Evolutionary conservation across 768 basidiomycete genomes (phyloP), one percentile per base, ranked within the genome.

Genomic region (Xerocomellus chrysenteron): DNA sequence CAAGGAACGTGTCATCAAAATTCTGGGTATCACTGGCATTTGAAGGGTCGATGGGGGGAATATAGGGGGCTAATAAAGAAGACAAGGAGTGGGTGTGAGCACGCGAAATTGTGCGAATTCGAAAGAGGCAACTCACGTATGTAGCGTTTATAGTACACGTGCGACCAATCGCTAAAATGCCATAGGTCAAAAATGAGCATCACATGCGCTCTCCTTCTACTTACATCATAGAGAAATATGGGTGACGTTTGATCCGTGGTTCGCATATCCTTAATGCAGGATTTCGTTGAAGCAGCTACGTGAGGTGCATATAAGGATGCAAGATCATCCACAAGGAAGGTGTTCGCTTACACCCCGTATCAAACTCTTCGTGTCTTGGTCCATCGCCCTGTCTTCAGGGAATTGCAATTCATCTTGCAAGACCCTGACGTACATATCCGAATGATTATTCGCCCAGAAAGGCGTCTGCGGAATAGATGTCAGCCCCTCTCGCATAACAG

Each of bases 21-120:
- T 98, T 98, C 72, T 92, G 92, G 62, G 92, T 95, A 81, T 99
- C 97, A 65, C 87, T 86, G 58, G 94, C 94, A 74, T 96, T 92
- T 42, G 84, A 83, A 21, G 91, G 89, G 70, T 95, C 92, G 68
- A 94, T 92, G 32, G 89, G 89, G 16, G 92, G 93, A 67, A 94
- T 92, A 80, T 94, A 94, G 42, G 92, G 92, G 75, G 94, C 91
- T 93, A 62, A 28, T 58, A 17, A 54, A 51, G 52, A 47, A 55
- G 54, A 50, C 32, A 44, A 44, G 52, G 60, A 50, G 52, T 61
- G 19, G 55, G 50, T 61, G 63, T 68, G 12, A 58, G 59, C 30
- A 48, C 14, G 53, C 24, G 41, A 52, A 42, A 58, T 54, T 26
- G 46, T 55, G 39, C 28, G 42, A 33, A 45, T 36, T 55, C 30